Conservation (phyloP, 306 rosid genomes). For the Rosa lucieae region DNA sequence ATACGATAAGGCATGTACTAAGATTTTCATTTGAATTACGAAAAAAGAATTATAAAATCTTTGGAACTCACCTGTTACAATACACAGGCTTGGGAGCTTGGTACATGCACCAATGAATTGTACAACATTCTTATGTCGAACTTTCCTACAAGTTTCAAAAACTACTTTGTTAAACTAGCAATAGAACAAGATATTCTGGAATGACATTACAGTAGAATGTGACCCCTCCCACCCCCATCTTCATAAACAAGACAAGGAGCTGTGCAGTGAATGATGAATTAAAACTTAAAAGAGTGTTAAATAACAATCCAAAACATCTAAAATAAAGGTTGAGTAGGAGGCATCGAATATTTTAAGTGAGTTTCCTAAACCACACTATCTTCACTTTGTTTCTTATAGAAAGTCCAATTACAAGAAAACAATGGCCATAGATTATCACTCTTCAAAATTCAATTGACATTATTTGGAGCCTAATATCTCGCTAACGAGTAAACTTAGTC, state of each 20-base stretch:
- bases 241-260: not conserved
- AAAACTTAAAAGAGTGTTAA: not conserved
- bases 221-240: not conserved
- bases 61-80: constrained; percentile 73
- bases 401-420: not conserved
- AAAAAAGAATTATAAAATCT: constrained; percentile 12
- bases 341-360: not conserved
- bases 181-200: not conserved
- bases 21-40: constrained; percentile 5
- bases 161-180: constrained; percentile 18
- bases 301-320: not conserved
- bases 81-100: constrained; percentile 80
- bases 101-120: constrained; percentile 99
- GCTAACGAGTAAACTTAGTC: not conserved
- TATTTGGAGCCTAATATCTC: not conserved
- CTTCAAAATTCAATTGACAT: not conserved
- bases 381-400: not conserved
- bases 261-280: not conserved
- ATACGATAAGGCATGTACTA: not conserved
- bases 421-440: not conserved
- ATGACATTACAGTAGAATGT: not conserved
- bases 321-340: not conserved
- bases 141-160: constrained; percentile 72
- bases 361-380: not conserved
- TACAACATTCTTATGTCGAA: constrained; percentile 97